Conservation (phyloP, 306 rosid species). For the Quercus dentata region DNA sequence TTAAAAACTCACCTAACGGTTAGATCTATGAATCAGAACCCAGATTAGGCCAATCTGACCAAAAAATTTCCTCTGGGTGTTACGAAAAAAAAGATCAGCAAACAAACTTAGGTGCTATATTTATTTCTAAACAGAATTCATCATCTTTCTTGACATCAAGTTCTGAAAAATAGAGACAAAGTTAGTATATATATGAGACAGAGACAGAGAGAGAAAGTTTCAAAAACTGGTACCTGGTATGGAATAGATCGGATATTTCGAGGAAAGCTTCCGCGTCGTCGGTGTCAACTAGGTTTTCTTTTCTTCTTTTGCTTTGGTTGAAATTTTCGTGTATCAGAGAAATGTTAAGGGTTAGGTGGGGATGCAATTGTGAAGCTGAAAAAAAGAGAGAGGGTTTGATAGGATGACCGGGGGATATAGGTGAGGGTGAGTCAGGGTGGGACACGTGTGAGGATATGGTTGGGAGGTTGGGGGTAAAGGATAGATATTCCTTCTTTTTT, state of each 20-base stretch:
- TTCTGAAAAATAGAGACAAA: not conserved
- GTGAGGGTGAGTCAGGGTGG: not conserved
- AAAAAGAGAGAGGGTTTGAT: not conserved
- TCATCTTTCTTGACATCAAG: not conserved
- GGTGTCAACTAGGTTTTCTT: not conserved
- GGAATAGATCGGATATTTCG: too few relatives aligned
- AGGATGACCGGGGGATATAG: not conserved
- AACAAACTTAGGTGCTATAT: too few relatives aligned
- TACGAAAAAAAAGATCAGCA: too few relatives aligned
- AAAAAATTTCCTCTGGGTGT: not conserved
- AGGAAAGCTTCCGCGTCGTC: too few relatives aligned
- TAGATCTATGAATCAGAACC: conserved; percentile 14
- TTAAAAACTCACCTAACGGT: conserved; percentile 4
- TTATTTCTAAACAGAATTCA: too few relatives aligned
- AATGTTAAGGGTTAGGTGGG: not conserved
- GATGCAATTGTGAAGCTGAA: not conserved
- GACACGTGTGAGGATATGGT: conserved; percentile 9
- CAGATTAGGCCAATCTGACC: not conserved
- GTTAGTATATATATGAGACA: too few relatives aligned
- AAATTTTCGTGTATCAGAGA: not conserved
- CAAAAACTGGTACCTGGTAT: too few relatives aligned
- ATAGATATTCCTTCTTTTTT: not conserved
- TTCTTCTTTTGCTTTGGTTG: conserved; percentile 7
- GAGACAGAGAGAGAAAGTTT: too few relatives aligned
- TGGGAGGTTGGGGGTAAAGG: not conserved